phyloP scores from a whole-genome alignment of 78 protist species.

The Guillardia theta region DNA sequence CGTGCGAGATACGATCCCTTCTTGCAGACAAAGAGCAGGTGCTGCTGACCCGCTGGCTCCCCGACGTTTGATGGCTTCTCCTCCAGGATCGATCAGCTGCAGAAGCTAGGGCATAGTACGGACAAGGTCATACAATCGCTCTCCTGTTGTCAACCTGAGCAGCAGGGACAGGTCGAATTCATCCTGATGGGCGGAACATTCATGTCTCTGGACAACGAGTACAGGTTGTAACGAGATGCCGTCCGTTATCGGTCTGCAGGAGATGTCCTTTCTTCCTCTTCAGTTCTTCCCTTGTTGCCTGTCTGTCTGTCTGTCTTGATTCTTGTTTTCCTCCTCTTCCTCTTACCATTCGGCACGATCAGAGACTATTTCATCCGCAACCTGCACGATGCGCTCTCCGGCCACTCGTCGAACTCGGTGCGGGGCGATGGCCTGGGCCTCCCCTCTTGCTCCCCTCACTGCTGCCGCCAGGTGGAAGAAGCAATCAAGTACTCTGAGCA shows the following conservation, averaged over 20 bases:
- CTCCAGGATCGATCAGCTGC: conserved; percentile 90
- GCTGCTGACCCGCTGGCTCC: too few relatives aligned
- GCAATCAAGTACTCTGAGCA: conserved; percentile 74
- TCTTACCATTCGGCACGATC: too few relatives aligned
- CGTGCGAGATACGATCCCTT: conserved; percentile 93
- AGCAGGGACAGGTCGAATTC: conserved; percentile 75
- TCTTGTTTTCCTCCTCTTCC: too few relatives aligned
- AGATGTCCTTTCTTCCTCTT: too few relatives aligned
- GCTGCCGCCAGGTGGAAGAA: not conserved
- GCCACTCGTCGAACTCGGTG: conserved; percentile 79
- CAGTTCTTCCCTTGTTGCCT: too few relatives aligned
- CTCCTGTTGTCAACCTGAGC: not conserved
- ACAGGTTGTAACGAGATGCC: too few relatives aligned
- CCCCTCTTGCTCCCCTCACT: not conserved
- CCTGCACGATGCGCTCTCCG: conserved; percentile 95
- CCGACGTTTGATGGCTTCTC: too few relatives aligned
- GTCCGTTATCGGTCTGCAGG: too few relatives aligned
- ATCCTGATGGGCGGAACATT: conserved; percentile 98
- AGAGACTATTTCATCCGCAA: conserved; percentile 87
- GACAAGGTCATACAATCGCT: conserved; percentile 64
- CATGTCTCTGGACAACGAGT: conserved; percentile 83
- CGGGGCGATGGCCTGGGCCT: conserved; percentile 72
- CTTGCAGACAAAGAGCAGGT: conserved; percentile 77
- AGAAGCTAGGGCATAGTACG: conserved; percentile 86
- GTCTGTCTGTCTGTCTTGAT: too few relatives aligned